Base-by-base conservation (phyloP, 805 yeast species). In the Wickerhamiella galacta region DNA sequence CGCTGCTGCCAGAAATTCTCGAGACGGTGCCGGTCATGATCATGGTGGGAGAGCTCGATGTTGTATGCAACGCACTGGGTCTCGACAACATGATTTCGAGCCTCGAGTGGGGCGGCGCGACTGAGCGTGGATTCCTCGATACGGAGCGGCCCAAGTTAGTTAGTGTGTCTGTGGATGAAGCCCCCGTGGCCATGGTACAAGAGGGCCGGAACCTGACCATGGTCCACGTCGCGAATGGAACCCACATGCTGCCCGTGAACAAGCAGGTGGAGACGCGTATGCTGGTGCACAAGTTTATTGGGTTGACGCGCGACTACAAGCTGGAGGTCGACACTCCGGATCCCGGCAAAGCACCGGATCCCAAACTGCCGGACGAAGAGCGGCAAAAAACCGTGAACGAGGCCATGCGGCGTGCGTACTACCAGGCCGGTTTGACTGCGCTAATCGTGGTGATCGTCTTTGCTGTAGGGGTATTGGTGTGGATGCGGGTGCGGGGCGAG, bases 231-330 rank as follows among this genome's bases (percentile, higher is more conserved):
- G 68, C 56, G 50, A 70, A 80, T 44, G 71, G 93, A 0, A 76
- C 93, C 3, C 96, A 90, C 50, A 87, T 90, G 96, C 90, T 83
- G 17, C 93, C 96, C 1, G 75, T 68, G 42, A 95, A 85, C 51
- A 57, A 69, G 33, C 78, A 90, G 2, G 70, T 64, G 29, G 63
- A 68, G 18, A 68, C 85, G 6, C 63, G 83, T 42, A 81, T 82
- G 12, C 54, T 85, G 39, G 56, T 83, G 25, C 83, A 81, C 28
- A 41, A 44, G 14, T 57, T 58, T 35, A 34, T 40, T 6, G 54
- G 54, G 4, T 29, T 48, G 16, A 33, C 42, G 11, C n/a, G 11
- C 11, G 25, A 14, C 16, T 25, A 10, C 27, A 19, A 22, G 25
- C 12, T 12, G 24, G 17, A 18, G 20, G 11, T 10, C 16, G 12